Conservation (phyloP, 345 rosid genomes). For the Salix arbutifolia region DNA sequence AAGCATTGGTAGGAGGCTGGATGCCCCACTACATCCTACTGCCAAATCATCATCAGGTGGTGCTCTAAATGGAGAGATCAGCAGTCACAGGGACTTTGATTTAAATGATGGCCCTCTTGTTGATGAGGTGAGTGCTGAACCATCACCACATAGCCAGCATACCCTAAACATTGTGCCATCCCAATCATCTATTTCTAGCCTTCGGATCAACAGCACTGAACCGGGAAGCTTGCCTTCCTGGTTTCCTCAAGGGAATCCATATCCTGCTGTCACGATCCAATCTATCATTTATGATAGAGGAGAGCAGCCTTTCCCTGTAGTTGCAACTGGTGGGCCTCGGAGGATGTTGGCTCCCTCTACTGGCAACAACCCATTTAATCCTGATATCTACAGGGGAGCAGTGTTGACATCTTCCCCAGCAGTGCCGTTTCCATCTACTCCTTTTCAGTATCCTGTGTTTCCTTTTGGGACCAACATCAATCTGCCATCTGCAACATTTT, state of each 20-base stretch:
- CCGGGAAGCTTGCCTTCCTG: conserved; percentile 57
- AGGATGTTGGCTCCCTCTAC: conserved; percentile 58
- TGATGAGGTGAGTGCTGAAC: conserved; percentile 54
- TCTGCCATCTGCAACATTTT: conserved; percentile 50
- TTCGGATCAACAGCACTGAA: conserved; percentile 45
- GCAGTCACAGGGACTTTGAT: conserved; percentile 63
- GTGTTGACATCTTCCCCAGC: conserved; percentile 81
- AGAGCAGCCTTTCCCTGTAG: conserved; percentile 57
- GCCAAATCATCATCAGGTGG: conserved; percentile 32
- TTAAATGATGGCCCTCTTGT: conserved; percentile 75
- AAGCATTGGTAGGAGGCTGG: conserved; percentile 37
- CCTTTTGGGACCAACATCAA: conserved; percentile 58
- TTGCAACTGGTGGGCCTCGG: conserved; percentile 51
- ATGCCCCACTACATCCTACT: conserved; percentile 29
- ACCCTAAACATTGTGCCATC: conserved; percentile 39
- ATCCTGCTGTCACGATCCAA: conserved; percentile 54
- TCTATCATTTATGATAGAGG: conserved; percentile 61
- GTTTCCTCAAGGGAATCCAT: conserved; percentile 57
- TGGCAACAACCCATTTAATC: conserved; percentile 49
- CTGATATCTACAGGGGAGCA: conserved; percentile 64
- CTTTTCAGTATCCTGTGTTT: conserved; percentile 70
- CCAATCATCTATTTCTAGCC: conserved; percentile 50
- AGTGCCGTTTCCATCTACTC: conserved; percentile 53
- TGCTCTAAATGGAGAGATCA: conserved; percentile 34
- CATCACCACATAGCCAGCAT: conserved; percentile 43